These are phyloP conservation scores for Bryopsis sp. DNA, from an alignment of 139 green algal species.

Conservation along the genomic window DNA sequence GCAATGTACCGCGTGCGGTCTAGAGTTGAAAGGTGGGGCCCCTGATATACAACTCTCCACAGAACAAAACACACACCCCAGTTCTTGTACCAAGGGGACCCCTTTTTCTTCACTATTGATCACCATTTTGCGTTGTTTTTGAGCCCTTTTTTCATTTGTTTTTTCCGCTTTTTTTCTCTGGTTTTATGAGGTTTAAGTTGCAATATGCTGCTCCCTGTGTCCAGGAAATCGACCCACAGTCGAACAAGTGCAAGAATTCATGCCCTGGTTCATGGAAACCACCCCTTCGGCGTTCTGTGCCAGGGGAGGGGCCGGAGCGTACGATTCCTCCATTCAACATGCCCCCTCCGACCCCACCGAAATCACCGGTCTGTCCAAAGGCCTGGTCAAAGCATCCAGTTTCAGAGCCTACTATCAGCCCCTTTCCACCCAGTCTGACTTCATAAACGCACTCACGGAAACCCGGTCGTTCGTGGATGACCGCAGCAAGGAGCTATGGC, in stretches of 20 bases:
- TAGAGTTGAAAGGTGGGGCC: no score
- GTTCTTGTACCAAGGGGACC: no score
- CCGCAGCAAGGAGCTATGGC: slow-evolving; percentile 30
- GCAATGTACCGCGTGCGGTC: no score
- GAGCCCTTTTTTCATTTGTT: slow-evolving; percentile 6
- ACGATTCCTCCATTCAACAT: slow-evolving; percentile 51
- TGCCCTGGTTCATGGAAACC: slow-evolving; percentile 81
- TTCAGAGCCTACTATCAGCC: slow-evolving; percentile 81
- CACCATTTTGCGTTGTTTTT: not conserved
- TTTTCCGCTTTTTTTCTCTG: slow-evolving; percentile 10
- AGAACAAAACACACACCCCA: no score
- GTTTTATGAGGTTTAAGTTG: no score
- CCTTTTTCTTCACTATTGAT: no score
- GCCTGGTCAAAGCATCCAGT: slow-evolving; percentile 47
- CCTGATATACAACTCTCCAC: no score
- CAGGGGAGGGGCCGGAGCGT: slow-evolving; percentile 71
- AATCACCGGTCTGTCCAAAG: slow-evolving; percentile 24
- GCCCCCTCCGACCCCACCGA: slow-evolving; percentile 12
- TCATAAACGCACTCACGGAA: slow-evolving; percentile 58
- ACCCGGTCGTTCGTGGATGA: slow-evolving; percentile 20
- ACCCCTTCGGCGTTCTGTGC: slow-evolving; percentile 57
- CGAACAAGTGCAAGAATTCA: slow-evolving; percentile 43
- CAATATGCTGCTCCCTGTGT: no score
- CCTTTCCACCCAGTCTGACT: slow-evolving; percentile 67
- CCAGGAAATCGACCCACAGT: slow-evolving; percentile 33